phyloP scores from a whole-genome alignment of 2,329 filamentous ascomycete genomes.

The Ophiocordyceps sinensis region DNA sequence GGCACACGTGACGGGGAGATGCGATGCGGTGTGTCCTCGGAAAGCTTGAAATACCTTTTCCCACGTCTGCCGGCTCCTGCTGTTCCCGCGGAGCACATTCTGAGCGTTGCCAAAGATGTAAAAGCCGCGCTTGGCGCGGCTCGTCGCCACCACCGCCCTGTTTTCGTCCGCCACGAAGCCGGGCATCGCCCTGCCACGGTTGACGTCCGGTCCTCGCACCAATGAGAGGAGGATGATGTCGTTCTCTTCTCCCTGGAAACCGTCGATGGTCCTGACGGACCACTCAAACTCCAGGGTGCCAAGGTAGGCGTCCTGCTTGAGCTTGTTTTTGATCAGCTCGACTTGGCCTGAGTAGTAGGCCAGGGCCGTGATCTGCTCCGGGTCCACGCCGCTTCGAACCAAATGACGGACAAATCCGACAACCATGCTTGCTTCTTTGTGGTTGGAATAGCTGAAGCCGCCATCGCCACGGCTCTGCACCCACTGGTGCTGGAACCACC shows the following conservation, averaged over 20 bases:
- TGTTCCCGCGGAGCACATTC: slow-evolving; percentile 30
- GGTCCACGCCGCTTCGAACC: slow-evolving; percentile 45
- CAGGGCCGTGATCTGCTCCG: slow-evolving; percentile 57
- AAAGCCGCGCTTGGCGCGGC: slow-evolving; percentile 61
- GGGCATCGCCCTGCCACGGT: slow-evolving; percentile 21
- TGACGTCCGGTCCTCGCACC: slow-evolving; percentile 49
- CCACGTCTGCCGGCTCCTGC: slow-evolving; percentile 26
- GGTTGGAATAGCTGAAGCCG: slow-evolving; percentile 50
- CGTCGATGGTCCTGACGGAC: slow-evolving; percentile 71
- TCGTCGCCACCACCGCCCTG: slow-evolving; percentile 43
- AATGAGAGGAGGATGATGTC: slow-evolving; percentile 69
- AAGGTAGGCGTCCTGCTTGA: slow-evolving; percentile 20
- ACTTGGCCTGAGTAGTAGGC: slow-evolving; percentile 84
- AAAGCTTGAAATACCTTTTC: slow-evolving; percentile 26
- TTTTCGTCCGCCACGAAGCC: slow-evolving; percentile 60
- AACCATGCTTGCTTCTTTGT: slow-evolving; percentile 62
- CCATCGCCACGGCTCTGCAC: slow-evolving; percentile 48
- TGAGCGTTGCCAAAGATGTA: slow-evolving; percentile 71
- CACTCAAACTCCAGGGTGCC: slow-evolving; percentile 17
- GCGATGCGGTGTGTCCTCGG: slow-evolving; percentile 15
- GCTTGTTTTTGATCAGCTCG: slow-evolving; percentile 40
- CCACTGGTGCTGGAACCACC: slow-evolving; percentile 39
- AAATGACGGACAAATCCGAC: slow-evolving; percentile 60
- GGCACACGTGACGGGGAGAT: slow-evolving; percentile 49
- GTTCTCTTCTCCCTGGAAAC: slow-evolving; percentile 86